Evolutionary conservation across 306 rosid species (phyloP), one percentile per base, ranked within the genome.

Genomic region (Casuarina glauca): DNA sequence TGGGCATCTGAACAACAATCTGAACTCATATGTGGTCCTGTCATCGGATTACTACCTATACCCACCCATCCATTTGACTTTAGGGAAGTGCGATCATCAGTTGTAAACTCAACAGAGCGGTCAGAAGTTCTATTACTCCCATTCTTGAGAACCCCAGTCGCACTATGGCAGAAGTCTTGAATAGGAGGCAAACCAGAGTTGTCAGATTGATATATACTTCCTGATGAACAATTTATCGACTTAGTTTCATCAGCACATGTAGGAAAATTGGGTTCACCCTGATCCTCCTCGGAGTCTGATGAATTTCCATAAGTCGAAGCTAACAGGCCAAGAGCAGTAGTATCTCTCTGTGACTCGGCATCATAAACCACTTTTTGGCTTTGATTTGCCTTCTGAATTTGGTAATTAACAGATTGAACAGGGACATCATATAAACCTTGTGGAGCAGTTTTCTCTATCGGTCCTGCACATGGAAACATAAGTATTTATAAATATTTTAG

Each of bases 281-380:
- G 89, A 48, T 93, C 96, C 57, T 90, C 98, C 83, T 96, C 99
- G 3, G 92, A 90, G 82, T 96, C 99, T 16, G 99, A 95, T 60
- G 93, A 87, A 82, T 89, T 87, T 81, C 97, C 97, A 85, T 95
- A 95, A 73, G 90, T 84, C 63, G 91, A 87, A 76, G 97, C 97
- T 78, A 95, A 86, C 81, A 96, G 88, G 81, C 87, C 91, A 77
- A 96, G 97, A 71, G 99, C 99, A 49, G 97, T 88, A 78, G 85
- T 81, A 67, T 80, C 86, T 20, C 84, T 81, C 12, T 51, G 84
- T 81, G 74, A 83, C 74, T 81, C 89, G 72, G 84, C 42, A 82
- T 72, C 78, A 60, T 85, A 80, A 80, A 79, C 80, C 17, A 39
- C 83, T 81, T 76, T 61, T 15, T 62, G 62, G 74, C 76, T 63